These are phyloP conservation scores for Metarhizium anisopliae DNA, from an alignment of 2,329 filamentous ascomycete genomes.

Conservation along the genomic window DNA sequence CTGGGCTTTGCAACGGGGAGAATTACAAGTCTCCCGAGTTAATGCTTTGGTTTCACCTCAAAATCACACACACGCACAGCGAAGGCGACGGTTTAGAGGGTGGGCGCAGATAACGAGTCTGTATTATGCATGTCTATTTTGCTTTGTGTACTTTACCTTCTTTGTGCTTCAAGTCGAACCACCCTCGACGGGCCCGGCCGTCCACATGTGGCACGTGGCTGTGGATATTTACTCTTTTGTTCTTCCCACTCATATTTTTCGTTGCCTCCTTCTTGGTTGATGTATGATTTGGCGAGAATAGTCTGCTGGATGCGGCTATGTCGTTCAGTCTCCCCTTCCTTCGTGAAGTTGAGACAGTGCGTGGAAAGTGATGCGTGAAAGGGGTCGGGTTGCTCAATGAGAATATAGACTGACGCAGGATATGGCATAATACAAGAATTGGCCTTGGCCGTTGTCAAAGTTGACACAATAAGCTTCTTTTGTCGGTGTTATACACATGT, in stretches of 20 bases:
- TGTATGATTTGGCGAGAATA: constrained; percentile 4
- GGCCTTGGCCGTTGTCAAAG: not conserved
- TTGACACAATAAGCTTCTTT: not conserved
- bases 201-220: not conserved
- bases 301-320: constrained; percentile 1
- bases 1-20: not conserved
- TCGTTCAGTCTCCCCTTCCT: not conserved
- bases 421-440: constrained; percentile 7
- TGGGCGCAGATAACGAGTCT: not conserved
- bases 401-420: constrained; percentile 10
- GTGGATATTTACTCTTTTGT: not conserved
- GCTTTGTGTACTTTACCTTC: not conserved
- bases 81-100: not conserved
- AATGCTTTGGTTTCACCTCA: not conserved
- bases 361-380: not conserved
- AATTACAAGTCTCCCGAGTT: not conserved
- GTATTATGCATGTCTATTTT: not conserved
- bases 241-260: constrained; percentile 6
- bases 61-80: not conserved
- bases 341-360: not conserved
- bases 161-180: not conserved
- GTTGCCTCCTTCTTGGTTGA: constrained; percentile 8
- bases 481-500: not conserved
- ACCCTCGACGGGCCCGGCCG: not conserved
- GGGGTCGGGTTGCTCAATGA: not conserved